phyloP scores from a whole-genome alignment of 2,329 filamentous ascomycete species.

The Tolypocladium cylindrosporum region DNA sequence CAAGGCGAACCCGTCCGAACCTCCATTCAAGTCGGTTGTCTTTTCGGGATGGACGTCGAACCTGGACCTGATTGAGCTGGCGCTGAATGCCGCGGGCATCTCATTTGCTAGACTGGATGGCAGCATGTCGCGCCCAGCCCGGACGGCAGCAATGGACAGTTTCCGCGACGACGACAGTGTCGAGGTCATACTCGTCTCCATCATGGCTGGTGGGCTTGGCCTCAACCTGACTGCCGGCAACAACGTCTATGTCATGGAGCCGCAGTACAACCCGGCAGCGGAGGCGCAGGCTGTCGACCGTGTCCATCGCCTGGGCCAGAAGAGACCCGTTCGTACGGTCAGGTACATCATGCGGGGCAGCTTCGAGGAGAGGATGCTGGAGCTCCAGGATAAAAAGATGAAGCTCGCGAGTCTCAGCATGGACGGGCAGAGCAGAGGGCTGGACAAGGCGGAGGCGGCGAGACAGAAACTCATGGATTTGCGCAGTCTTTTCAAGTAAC shows the following conservation, averaged over 20 bases:
- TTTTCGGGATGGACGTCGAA: conserved; percentile 97
- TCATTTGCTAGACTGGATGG: conserved; percentile 78
- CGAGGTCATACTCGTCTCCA: conserved; percentile 80
- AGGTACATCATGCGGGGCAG: conserved; percentile 84
- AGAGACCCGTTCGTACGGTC: conserved; percentile 73
- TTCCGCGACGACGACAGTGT: conserved; percentile 66
- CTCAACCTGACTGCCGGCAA: conserved; percentile 82
- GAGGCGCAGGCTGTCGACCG: conserved; percentile 93
- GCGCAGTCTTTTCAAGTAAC: conserved; percentile 45
- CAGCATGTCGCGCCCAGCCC: conserved; percentile 67
- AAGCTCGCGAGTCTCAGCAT: conserved; percentile 80
- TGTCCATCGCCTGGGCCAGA: conserved; percentile 85
- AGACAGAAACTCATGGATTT: conserved; percentile 53
- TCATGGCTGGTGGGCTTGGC: conserved; percentile 83
- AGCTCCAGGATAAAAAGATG: conserved; percentile 86
- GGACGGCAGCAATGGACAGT: conserved; percentile 62
- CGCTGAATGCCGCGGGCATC: conserved; percentile 58
- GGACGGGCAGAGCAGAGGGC: conserved; percentile 48
- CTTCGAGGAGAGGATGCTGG: conserved; percentile 90
- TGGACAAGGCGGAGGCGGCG: conserved; percentile 44
- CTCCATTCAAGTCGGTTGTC: conserved; percentile 83
- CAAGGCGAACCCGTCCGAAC: conserved; percentile 48
- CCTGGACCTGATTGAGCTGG: conserved; percentile 82
- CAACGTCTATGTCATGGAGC: conserved; percentile 94
- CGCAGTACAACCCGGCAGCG: conserved; percentile 91